These are phyloP conservation scores for Rhodamnia argentea DNA, from an alignment of 345 rosid genomes.

Conservation along the genomic window DNA sequence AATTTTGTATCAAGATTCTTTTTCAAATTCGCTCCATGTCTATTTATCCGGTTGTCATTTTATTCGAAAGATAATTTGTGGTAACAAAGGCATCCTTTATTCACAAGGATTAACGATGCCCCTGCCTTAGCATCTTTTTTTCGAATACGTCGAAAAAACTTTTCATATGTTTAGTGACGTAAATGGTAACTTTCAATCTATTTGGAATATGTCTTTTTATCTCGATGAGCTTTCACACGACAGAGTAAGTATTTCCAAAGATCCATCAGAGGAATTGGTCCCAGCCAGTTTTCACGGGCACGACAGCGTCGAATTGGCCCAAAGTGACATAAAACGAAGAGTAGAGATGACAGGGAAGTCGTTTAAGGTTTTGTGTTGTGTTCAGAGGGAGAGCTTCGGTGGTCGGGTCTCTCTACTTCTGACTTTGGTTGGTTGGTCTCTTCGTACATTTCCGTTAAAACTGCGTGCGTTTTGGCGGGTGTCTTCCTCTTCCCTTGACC, in stretches of 20 bases:
- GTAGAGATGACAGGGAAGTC: not conserved
- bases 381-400: not conserved
- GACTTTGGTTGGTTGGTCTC: not conserved
- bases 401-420: not conserved
- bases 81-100: too few species aligned
- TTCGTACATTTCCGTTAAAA: conserved; percentile 4
- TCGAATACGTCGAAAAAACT: not conserved
- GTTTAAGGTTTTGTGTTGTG: not conserved
- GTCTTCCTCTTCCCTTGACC: not conserved
- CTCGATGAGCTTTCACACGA: not conserved
- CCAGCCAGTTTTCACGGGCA: not conserved
- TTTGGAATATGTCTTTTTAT: not conserved
- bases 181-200: not conserved
- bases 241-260: not conserved
- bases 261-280: not conserved
- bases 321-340: not conserved
- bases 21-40: not conserved
- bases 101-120: too few species aligned
- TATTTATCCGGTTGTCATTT: not conserved
- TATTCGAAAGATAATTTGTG: not conserved
- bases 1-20: not conserved
- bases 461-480: conserved; percentile 2
- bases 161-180: not conserved
- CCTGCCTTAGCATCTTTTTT: not conserved
- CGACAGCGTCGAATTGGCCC: not conserved